Conservation (phyloP, 352 stramenopile species). For the Saprolegnia parasitica region DNA sequence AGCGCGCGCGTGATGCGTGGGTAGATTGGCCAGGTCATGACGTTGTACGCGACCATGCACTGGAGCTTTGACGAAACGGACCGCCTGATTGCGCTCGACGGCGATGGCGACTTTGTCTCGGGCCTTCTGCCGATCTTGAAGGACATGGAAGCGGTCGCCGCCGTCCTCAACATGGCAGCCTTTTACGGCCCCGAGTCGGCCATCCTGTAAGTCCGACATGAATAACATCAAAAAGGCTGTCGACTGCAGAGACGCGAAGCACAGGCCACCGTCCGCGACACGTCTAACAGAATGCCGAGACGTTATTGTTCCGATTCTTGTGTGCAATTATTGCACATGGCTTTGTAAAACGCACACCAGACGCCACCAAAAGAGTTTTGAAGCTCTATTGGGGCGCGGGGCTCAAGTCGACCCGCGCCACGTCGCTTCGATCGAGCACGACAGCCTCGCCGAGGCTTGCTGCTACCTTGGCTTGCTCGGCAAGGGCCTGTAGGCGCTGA, state of each 20-base stretch:
- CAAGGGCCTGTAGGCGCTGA: slow-evolving; percentile 13
- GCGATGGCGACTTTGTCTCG: slow-evolving; percentile 9
- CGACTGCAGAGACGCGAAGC: too few species aligned
- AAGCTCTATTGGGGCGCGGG: too few species aligned
- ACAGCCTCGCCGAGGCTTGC: slow-evolving; percentile 15
- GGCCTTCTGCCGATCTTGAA: slow-evolving; percentile 6
- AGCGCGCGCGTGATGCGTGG: background rate
- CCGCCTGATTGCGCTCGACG: background rate
- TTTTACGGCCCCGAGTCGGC: too few species aligned
- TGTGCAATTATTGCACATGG: too few species aligned
- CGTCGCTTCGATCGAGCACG: slow-evolving; percentile 8
- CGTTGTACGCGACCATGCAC: slow-evolving; percentile 15
- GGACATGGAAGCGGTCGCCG: slow-evolving; percentile 4
- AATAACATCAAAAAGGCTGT: too few species aligned
- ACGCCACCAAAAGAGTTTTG: too few species aligned
- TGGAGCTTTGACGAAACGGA: slow-evolving; percentile 22
- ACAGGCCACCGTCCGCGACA: too few species aligned
- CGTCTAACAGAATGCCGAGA: too few species aligned
- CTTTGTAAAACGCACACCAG: too few species aligned
- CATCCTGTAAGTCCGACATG: too few species aligned
- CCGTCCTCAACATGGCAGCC: background rate
- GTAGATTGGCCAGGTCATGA: slow-evolving; percentile 19
- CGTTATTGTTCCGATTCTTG: too few species aligned
- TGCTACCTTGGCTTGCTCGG: slow-evolving; percentile 16
- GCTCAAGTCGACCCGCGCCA: slow-evolving; percentile 3